Evolutionary conservation across 2,329 filamentous ascomycete genomes (phyloP).

Genomic region (Sporothrix luriei): DNA sequence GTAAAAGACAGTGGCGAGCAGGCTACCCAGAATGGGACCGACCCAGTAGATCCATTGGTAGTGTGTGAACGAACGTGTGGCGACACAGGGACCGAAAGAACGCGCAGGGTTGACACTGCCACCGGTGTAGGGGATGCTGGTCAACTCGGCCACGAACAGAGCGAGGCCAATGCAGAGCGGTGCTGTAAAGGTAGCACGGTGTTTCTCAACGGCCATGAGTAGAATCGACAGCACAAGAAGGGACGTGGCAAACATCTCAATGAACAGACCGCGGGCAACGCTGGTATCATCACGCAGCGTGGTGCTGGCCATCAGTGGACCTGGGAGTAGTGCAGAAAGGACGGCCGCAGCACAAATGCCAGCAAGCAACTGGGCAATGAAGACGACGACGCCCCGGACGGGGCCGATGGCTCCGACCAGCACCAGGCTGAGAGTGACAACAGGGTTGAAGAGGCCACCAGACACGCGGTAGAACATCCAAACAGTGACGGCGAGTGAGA

Average conservation of each 20-base stretch:
- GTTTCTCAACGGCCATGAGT: conserved; percentile 73
- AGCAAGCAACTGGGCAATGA: conserved; percentile 60
- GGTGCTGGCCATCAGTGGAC: conserved; percentile 57
- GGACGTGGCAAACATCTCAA: conserved; percentile 67
- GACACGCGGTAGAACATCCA: conserved; percentile 61
- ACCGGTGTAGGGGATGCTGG: conserved; percentile 52
- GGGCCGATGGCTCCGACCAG: conserved; percentile 60
- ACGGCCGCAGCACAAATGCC: conserved; percentile 63
- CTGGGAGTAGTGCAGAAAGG: conserved; percentile 61
- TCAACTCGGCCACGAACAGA: conserved; percentile 62
- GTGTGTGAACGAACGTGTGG: conserved; percentile 46
- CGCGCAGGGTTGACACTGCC: conserved; percentile 56
- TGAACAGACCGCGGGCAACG: conserved; percentile 62
- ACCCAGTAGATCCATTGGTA: conserved; percentile 61
- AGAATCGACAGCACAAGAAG: conserved; percentile 66
- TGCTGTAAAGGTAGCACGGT: conserved; percentile 70
- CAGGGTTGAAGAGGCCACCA: conserved; percentile 56
- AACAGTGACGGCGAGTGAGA: conserved; percentile 56
- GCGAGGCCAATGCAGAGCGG: conserved; percentile 72
- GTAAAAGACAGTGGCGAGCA: conserved; percentile 56
- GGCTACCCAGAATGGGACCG: conserved; percentile 54
- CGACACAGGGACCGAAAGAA: conserved; percentile 54
- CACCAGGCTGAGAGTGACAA: conserved; percentile 59
- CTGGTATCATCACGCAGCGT: conserved; percentile 55
- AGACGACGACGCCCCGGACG: conserved; percentile 54